These are phyloP conservation scores for grape (Vitis vinifera) DNA, from an alignment of 164 flowering plant species.

Conservation along the genomic window ASM3070453v1 NC_081814.1:16667001-16667500, in stretches of 20 bases:
- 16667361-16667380: constrained; percentile 49
- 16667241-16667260: constrained; percentile 64
- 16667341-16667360: constrained; percentile 57
- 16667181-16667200: constrained; percentile 93
- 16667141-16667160: constrained; percentile 64
- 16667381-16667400: constrained; percentile 38
- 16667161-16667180: constrained; percentile 76
- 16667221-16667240: constrained; percentile 73
- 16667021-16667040: constrained; percentile 19
- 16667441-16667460: constrained; percentile 45
- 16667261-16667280: constrained; percentile 41
- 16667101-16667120: constrained; percentile 90
- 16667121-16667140: constrained; percentile 65
- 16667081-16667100: constrained; percentile 85
- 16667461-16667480: constrained; percentile 87
- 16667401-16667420: constrained; percentile 80
- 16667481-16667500: constrained; percentile 86
- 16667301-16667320: constrained; percentile 65
- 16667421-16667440: constrained; percentile 50
- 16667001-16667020: background rate
- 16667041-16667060: constrained; percentile 86
- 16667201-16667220: constrained; percentile 73
- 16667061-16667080: constrained; percentile 64
- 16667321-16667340: constrained; percentile 59
- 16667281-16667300: constrained; percentile 60